Base-by-base conservation (phyloP, 441 rosid genomes). In the Gossypium laxum region DNA sequence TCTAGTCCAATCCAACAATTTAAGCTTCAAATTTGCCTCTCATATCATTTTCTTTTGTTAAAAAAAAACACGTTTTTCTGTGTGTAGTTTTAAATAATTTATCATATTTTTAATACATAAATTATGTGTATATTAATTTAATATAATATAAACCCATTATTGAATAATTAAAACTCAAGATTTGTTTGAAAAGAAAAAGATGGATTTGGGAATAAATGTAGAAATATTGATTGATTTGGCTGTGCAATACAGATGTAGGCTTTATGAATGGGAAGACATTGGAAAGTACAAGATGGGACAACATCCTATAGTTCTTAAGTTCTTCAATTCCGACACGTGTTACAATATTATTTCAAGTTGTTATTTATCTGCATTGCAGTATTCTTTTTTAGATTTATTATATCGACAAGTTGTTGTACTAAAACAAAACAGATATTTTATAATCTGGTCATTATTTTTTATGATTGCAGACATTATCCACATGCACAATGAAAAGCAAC, bases 211-310 rank as follows among this genome's bases (percentile, higher is more conserved):
- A 28, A 28, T 0, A 28, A 28, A 4, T 28, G 34, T 30, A 30
- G 6, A 4, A 30, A 4, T 30, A 30, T 30, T 30, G 6, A 30
- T 30, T 30, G 34, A 30, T n/a, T 19, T 43, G 32, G 1, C 1
- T 45, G 1, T 15, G 34, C 34, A 30, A 7, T 61, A 0, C 17
- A 45, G 70, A 66, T 47, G 70, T 47, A 22, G 56, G 56, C 7
- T n/a, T 5, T 66, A 47, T 66, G n/a, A 47, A 24, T 47, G 56
- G 70, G 41, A 66, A 66, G 41, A 2, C 70, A 22, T 24, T 66
- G 70, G 70, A 66, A 45, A 65, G 55, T 45, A 5, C 69, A 65
- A 45, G 55, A 65, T 65, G 69, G 69, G 69, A 65, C 26, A 65
- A 45, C 69, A 22, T 65, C 6, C 12, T 45, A n/a, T 65, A 65